A percentile compares a stretch with the other conserved stretches of the same genome.
Evolutionary conservation across 1,284 basidiomycete genomes (phyloP).

Genomic region (Somion occarium): DNA sequence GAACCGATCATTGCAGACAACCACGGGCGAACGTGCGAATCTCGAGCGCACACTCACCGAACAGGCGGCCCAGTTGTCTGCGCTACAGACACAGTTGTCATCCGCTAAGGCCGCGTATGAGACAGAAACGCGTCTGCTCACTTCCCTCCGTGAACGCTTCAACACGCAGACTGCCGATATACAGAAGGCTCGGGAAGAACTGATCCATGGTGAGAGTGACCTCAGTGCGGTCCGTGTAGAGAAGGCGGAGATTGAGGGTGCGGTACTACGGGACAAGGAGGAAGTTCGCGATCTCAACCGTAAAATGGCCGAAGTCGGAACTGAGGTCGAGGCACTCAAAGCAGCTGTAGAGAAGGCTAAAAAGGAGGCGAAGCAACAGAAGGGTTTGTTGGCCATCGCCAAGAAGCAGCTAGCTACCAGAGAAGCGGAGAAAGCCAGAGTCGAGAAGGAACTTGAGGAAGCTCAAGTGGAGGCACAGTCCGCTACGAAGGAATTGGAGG

Average conservation of each 20-base stretch:
- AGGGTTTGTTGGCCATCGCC: constrained; percentile 90
- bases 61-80: constrained; percentile 66
- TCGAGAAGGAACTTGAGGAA: constrained; percentile 70
- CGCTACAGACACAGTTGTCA: constrained; percentile 71
- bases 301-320: constrained; percentile 76
- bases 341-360: constrained; percentile 81
- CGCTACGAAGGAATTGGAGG: constrained; percentile 53
- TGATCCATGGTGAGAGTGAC: constrained; percentile 91
- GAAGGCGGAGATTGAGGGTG: constrained; percentile 89
- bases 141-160: constrained; percentile 70
- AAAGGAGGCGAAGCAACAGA: constrained; percentile 95
- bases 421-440: constrained; percentile 72
- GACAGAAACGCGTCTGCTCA: constrained; percentile 74
- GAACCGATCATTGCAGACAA: constrained; percentile 57
- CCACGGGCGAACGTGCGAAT: constrained; percentile 53
- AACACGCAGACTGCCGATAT: constrained; percentile 73
- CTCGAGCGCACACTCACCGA: constrained; percentile 55
- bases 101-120: constrained; percentile 81
- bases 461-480: constrained; percentile 49
- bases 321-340: constrained; percentile 72
- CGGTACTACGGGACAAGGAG: constrained; percentile 90
- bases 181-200: constrained; percentile 70
- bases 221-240: constrained; percentile 86
- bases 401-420: constrained; percentile 90
- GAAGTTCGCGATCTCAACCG: constrained; percentile 86